Evolutionary conservation across 768 basidiomycete species (phyloP), one percentile per base, ranked within the genome.

Genomic region (Trametes cubensis): DNA sequence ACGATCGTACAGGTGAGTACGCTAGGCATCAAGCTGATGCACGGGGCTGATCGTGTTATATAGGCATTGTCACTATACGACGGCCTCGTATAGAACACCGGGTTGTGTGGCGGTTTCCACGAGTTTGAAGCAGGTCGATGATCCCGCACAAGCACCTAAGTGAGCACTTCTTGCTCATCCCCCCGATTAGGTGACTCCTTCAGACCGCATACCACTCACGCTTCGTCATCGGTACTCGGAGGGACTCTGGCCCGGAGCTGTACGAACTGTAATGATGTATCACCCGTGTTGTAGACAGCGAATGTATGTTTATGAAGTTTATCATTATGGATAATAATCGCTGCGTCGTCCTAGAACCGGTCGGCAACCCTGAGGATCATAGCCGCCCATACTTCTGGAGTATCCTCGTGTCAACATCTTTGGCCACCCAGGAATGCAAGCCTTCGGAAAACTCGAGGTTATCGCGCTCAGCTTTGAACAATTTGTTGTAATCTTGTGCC

Each of bases 51-150:
- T 38, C 21, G 21, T 38, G 54, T 49, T 62, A 42, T 68, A 42
- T 68, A 97, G 94, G 95, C 95, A 25, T 76, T 98, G 64, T 97
- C 95, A 53, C 79, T 98, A 63, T 98, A 97, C 73, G 95, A 98
- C 67, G 95, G 95, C 38, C 80, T 98, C 65, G 94, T 96, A 71
- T 96, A 77, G 60, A 8, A 45, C 20, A 17, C 11, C 34, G 42
- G 40, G 39, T 25, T 61, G 66, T 34, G 46, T 54, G 42, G 46
- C 61, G 55, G 40, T 39, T 64, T 57, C 47, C 54, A 49, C 47
- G 55, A 49, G 61, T 61, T 44, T 54, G 46, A 25, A 40, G 54
- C 50, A 25, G 26, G 46, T 65, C 56, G 44, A 42, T 48, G 40
- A 49, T 59, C 41, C n/a, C 30, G 14, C 21, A 18, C 18, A 23